Evolutionary conservation across 148 eudicot genomes (phyloP), one percentile per base, ranked within the genome.

Genomic region (Gaultheria prostrata): DNA sequence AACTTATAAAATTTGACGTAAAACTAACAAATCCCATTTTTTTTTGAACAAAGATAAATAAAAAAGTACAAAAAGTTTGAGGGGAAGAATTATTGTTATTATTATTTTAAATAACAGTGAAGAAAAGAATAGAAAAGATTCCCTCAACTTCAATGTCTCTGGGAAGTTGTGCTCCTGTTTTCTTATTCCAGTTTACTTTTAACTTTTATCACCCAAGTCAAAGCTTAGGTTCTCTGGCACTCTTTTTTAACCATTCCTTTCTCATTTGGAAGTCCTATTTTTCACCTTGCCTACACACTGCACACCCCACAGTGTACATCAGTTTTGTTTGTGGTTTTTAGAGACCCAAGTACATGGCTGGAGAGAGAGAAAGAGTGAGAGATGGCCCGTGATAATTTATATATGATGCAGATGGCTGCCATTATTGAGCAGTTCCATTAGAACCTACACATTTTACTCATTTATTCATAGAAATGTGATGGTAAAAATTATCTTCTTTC

Each of bases 141-240:
- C 82, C 77, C 82, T 82, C 87, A 80, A 86, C 83, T 76, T 82
- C 85, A 79, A 75, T 51, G 82, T 63, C 83, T 74, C 78, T 84
- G 78, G 67, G 76, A 81, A 86, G 1, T 1, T 67, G 35, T 20
- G 79, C 32, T 73, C 77, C 76, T 80, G 59, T 48, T 61, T 69
- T 69, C 70, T 39, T 80, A 48, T 49, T 73, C 32, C 11, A 20
- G 72, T 76, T 76, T 56, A 69, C 46, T 76, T 57, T 1, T 14
- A 21, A 26, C 6, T 49, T 83, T 83, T 80, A 6, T 65, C 69
- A 63, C 32, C 82, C 46, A 63, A 69, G 83, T 84, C 86, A 84
- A 83, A 53, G 67, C 84, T 80, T 75, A 48, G 81, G 82, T 43
- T 61, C 59, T 83, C 63, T 79, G 14, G 21, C 11, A 30, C 43